Evolutionary conservation across 2,329 filamentous ascomycete species (phyloP).

Genomic region (Amesomyces nigricolor): DNA sequence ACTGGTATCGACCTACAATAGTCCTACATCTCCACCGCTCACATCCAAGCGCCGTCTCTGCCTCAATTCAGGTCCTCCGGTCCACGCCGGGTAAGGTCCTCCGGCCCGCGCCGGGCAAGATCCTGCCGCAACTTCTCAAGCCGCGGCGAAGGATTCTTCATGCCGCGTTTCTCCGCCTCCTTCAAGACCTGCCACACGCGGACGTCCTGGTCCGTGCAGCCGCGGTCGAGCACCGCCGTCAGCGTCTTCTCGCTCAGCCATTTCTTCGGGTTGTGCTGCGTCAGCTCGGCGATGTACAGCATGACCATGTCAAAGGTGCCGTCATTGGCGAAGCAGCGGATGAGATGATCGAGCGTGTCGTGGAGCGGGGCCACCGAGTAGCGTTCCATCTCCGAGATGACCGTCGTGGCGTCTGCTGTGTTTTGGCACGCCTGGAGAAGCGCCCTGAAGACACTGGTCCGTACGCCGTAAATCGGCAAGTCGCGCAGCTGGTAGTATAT

Average conservation of each 20-base stretch:
- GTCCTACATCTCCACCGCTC: too few relatives aligned
- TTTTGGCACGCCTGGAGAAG: constrained; percentile 30
- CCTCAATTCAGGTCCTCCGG: background rate
- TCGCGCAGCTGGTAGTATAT: constrained; percentile 35
- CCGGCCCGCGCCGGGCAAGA: background rate
- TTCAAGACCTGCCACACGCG: constrained; percentile 32
- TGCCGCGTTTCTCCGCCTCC: constrained; percentile 27
- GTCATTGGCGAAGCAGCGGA: constrained; percentile 31
- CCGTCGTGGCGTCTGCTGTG: constrained; percentile 31
- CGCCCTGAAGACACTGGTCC: constrained; percentile 31
- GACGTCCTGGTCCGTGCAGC: constrained; percentile 31
- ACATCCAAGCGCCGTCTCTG: too few relatives aligned
- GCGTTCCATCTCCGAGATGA: constrained; percentile 35
- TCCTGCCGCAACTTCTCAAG: background rate
- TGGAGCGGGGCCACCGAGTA: constrained; percentile 31
- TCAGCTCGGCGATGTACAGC: constrained; percentile 20
- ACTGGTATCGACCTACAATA: too few relatives aligned
- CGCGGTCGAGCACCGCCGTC: constrained; percentile 32
- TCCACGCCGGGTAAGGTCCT: background rate
- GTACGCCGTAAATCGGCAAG: constrained; percentile 33
- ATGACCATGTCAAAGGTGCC: constrained; percentile 34
- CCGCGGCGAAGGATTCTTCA: background rate
- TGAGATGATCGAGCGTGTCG: constrained; percentile 30
- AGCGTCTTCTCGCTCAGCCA: constrained; percentile 33
- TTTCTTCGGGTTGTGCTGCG: constrained; percentile 5